Evolutionary conservation across 768 basidiomycete species (phyloP), one percentile per base, ranked within the genome.

Genomic region (Pulveroboletus sp.): DNA sequence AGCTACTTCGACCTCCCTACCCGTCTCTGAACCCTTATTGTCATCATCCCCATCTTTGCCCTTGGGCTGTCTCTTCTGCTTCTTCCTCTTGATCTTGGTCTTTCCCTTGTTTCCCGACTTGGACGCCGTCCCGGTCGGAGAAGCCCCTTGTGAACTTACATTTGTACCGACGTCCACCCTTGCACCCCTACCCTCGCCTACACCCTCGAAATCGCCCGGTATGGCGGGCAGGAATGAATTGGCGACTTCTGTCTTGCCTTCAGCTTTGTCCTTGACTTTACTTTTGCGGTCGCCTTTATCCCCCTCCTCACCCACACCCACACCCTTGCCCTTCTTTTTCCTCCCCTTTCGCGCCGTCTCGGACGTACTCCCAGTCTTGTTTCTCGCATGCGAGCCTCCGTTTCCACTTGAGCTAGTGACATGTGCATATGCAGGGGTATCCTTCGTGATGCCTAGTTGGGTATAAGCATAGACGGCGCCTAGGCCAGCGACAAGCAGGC

Each of bases 71-170:
- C 46, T n/a, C 45, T 30, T 33, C 26, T 21, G 60, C 62, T 32
- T 58, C 67, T 75, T 77, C 56, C 67, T 71, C 65, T 76, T 78
- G 66, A 74, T 74, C 67, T 75, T 75, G 64, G 32, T 21, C 51
- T 51, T 50, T 31, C 11, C 31, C 15, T n/a, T 7, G 8, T 72
- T 74, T 21, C 62, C 46, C 56, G 71, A 70, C 58, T 71, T 71
- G 39, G 57, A 30, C 10, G 39, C 26, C 24, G 47, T 14, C 32
- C 27, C 42, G 2, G 35, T 21, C 6, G 26, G 26, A 8, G 33
- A 12, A 6, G 18, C 33, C 17, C 3, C 40, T 12, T 6, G 44
- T 14, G 41, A 10, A 39, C 21, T 49, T 31, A 46, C 45, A 26
- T 43, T 35, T 18, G 32, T n/a, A n/a, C 21, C 35, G 5, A n/a